Base-by-base conservation (phyloP, 257 asterid genomes). In the Fraxinus cuspidata region DNA sequence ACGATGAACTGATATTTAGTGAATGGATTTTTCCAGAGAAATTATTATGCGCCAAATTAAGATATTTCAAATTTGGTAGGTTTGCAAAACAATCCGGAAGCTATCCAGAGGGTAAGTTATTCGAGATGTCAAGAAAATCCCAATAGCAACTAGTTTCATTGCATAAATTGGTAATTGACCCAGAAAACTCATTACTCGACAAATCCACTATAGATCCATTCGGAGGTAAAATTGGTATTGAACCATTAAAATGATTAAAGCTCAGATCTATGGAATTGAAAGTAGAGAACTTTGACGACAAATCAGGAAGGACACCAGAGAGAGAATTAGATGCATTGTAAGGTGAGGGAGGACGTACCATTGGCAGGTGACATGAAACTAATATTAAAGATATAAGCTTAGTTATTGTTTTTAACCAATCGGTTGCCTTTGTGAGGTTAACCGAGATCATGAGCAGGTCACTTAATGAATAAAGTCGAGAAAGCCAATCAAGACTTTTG, bases 11-110 rank as follows among this genome's bases (percentile, higher is more conserved):
- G 4, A 1, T 1, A 16, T 0, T 1, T 18, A 23, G 51, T 12
- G 15, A 23, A 23, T 70, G 80, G 15, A 77, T 53, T 58, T 32
- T 63, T 28, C 81, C 73, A 6, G 23, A 38, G 18, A 78, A 67
- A 2, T 78, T 77, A 71, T 77, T 77, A 58, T 72, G 44, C 0
- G 66, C 76, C 5, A 80, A 21, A 28, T 68, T 74, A 49, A 80
- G 79, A 34, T 25, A 13, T 58, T 5, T 2, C 12, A n/a, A 47
- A 4, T 18, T 5, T n/a, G 15, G 21, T 16, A 28, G 32, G 25
- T 9, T 25, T 42, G 29, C 47, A 78, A 63, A 83, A 32, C 81
- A 79, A 18, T 79, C 32, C 7, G 83, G 86, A 66, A 83, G 64
- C n/a, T 53, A 35, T 53, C 86, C 83, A 0, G 79, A 75, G 1